Evolutionary conservation across 495 filamentous ascomycete species (phyloP), one percentile per base, ranked within the genome.

Genomic region (Penicillium waksmanii): DNA sequence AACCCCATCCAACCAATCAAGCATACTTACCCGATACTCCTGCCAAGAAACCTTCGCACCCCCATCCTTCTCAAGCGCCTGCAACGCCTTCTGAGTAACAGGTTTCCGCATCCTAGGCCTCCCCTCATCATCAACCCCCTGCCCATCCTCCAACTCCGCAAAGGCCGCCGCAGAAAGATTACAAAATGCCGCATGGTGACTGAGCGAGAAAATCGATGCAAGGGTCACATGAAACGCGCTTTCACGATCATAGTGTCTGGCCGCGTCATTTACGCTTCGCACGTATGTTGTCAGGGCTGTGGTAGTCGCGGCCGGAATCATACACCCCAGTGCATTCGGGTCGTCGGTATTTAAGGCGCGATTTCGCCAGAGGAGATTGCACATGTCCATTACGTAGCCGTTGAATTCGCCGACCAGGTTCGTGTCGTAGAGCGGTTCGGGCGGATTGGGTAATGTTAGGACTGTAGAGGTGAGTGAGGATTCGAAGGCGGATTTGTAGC

Each of bases 381-480:
- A 95, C 42, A 92, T 81, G 66, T 97, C 93, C 89, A 95, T 95
- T 33, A 96, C 81, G 65, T 88, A 92, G 9, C 88, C 89, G 70
- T 97, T 97, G 76, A 95, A 94, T 19, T 82, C 78, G 43, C 84
- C 81, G 53, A 92, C 77, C 4, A 77, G 50, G 3, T 84, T 63
- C 82, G 84, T 61, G 73, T 74, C 49, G 72, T 79, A 61, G 76
- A 82, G 58, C 76, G 82, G 51, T 57, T 71, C 54, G 55, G 75
- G 10, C 62, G 77, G 36, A 53, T 67, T 54, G 17, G 66, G 65
- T 17, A 57, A 23, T 58, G 74, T 72, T 5, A 79, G 64, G 11
- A 63, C 60, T 48, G 70, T 42, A 0, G 77, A 75, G 6, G 68
- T 73, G 71, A 88, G 82, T 60, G 87, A 83, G 5, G 74, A 71